Percentiles rank a stretch among this genome's conserved stretches.
Evolutionary conservation across 192 early-diverging fungal species (phyloP).

Genomic region (Funneliformis geosporum): DNA sequence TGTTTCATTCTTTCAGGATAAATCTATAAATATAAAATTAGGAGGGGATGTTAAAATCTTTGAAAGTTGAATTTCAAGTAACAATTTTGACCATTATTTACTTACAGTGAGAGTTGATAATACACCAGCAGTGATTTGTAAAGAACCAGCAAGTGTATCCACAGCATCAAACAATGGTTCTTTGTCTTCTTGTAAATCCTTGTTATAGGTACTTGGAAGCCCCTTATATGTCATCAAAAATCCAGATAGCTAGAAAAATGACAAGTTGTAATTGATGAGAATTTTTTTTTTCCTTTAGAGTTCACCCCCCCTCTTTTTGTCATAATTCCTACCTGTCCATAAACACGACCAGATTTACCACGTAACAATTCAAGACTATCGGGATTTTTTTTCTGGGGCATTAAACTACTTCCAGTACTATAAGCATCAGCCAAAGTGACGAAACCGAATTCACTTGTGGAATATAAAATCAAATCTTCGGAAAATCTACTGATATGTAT

Average conservation of each 20-base stretch:
- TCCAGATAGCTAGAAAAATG: constrained; percentile 68
- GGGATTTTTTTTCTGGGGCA: constrained; percentile 99
- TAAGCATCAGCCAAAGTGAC: constrained; percentile 88
- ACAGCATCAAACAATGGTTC: constrained; percentile 97
- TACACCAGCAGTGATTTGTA: constrained; percentile 92
- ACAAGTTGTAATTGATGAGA: neutral
- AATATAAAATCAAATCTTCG: constrained; percentile 97
- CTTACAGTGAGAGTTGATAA: constrained; percentile 82
- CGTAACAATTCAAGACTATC: constrained; percentile 94
- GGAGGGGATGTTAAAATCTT: neutral
- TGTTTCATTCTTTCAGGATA: constrained; percentile 81
- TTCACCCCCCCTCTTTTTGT: neutral
- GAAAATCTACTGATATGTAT: constrained; percentile 85
- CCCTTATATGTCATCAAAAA: constrained; percentile 99
- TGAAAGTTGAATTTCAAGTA: neutral
- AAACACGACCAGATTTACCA: constrained; percentile 95
- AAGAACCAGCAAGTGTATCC: constrained; percentile 84
- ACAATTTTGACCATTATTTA: neutral
- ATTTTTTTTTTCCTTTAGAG: neutral
- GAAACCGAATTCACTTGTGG: constrained; percentile 91
- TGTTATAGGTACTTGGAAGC: constrained; percentile 97
- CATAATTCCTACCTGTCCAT: constrained; percentile 70
- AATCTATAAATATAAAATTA: constrained; percentile 55
- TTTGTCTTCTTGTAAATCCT: constrained; percentile 99
- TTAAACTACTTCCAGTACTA: constrained; percentile 94